Evolutionary conservation across 2,329 filamentous ascomycete species (phyloP).

Genomic region (Penicillium sp.): DNA sequence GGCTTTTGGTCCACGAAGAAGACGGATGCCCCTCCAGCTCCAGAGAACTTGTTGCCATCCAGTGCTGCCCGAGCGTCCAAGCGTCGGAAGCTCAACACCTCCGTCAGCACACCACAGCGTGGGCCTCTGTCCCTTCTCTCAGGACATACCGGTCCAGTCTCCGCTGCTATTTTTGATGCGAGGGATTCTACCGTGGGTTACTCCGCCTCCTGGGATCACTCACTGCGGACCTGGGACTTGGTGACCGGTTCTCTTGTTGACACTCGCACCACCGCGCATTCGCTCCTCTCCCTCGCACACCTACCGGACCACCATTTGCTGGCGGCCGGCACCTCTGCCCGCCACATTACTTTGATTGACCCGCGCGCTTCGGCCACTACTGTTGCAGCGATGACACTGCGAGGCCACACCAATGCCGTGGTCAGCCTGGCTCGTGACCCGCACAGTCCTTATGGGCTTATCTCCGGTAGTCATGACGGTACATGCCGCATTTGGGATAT

Average conservation of each 20-base stretch:
- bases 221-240: conserved; percentile 83
- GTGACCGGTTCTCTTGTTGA: conserved; percentile 73
- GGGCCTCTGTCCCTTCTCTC: conserved; percentile 70
- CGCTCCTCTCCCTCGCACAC: conserved; percentile 71
- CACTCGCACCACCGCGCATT: conserved; percentile 74
- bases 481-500: conserved; percentile 94
- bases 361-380: conserved; percentile 70
- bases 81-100: conserved; percentile 64
- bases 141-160: conserved; percentile 67
- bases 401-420: conserved; percentile 75
- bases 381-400: conserved; percentile 81
- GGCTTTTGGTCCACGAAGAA: conserved; percentile 87
- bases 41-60: conserved; percentile 62
- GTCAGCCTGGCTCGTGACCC: conserved; percentile 55
- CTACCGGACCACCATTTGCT: conserved; percentile 60
- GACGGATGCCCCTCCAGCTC: conserved; percentile 66
- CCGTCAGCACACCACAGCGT: conserved; percentile 59
- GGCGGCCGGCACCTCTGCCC: conserved; percentile 71
- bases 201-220: conserved; percentile 85
- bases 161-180: conserved; percentile 77
- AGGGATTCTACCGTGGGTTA: conserved; percentile 83
- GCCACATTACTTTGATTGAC: conserved; percentile 89
- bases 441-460: conserved; percentile 71
- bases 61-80: conserved; percentile 61
- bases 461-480: conserved; percentile 85